phyloP scores from a whole-genome alignment of 2,329 filamentous ascomycete genomes.

The Rhexocercosporidium sp. region DNA sequence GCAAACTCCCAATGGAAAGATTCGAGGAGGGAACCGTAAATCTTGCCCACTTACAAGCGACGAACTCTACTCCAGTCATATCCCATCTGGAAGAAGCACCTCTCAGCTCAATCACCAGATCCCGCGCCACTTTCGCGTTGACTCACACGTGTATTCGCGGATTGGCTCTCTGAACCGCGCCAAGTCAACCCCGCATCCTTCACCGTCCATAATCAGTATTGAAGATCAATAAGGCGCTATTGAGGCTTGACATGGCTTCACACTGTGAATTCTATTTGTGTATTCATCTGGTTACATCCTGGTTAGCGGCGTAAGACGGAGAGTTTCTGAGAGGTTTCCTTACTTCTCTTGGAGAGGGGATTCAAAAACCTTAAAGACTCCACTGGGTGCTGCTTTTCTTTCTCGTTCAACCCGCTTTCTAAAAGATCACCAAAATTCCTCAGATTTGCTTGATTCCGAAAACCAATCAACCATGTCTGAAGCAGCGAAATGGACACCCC shows the following conservation, averaged over 20 bases:
- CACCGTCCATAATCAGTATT: neutral
- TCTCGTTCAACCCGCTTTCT: too few relatives aligned
- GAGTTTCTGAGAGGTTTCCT: neutral
- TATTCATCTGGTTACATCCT: neutral
- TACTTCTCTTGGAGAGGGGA: neutral
- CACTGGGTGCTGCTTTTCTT: too few relatives aligned
- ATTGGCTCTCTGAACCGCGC: neutral
- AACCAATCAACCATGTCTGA: neutral
- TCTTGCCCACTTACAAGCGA: too few relatives aligned
- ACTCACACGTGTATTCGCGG: conserved; percentile 9
- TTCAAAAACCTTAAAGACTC: too few relatives aligned
- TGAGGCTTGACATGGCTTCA: conserved; percentile 13
- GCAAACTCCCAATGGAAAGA: too few relatives aligned
- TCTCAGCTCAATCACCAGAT: conserved; percentile 1
- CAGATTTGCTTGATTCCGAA: neutral
- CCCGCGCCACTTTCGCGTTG: conserved; percentile 17
- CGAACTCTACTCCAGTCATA: too few relatives aligned
- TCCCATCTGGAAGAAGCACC: too few relatives aligned
- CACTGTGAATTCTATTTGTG: neutral
- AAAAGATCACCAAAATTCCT: too few relatives aligned
- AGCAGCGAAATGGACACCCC: conserved; percentile 17
- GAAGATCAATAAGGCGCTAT: neutral
- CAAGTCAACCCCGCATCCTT: conserved; percentile 7
- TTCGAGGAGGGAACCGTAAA: too few relatives aligned
- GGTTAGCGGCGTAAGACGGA: conserved; percentile 5